A percentile compares a stretch with the other conserved stretches of the same genome.
Evolutionary conservation across 768 basidiomycete genomes (phyloP).

Genomic region (Pisolithus tinctorius): DNA sequence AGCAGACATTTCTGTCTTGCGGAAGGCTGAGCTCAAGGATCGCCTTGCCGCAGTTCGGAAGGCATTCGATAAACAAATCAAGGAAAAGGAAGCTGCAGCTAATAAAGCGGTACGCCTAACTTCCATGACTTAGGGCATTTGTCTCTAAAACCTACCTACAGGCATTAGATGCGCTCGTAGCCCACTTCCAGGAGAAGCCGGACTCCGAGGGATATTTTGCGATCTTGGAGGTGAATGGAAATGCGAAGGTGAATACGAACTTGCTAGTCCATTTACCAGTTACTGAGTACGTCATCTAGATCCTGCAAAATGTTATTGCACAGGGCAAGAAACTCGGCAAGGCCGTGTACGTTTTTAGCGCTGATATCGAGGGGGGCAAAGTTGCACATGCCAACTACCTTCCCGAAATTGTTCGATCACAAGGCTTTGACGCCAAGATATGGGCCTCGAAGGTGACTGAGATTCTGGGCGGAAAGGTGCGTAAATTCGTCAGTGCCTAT

Average conservation of each 20-base stretch:
- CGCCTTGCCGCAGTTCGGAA: constrained; percentile 66
- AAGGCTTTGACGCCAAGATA: constrained; percentile 74
- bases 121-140: background rate
- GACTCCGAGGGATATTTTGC: constrained; percentile 66
- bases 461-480: constrained; percentile 86
- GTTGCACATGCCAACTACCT: constrained; percentile 87
- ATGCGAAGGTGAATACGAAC: constrained; percentile 61
- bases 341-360: constrained; percentile 83
- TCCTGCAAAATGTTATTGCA: constrained; percentile 65
- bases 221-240: constrained; percentile 70
- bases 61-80: constrained; percentile 76
- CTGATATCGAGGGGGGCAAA: constrained; percentile 60
- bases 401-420: constrained; percentile 51
- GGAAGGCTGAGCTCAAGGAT: constrained; percentile 76
- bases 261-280: background rate
- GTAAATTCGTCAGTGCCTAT: constrained; percentile 6
- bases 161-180: constrained; percentile 63
- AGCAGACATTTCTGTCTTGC: constrained; percentile 80
- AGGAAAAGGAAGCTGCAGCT: constrained; percentile 69
- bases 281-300: constrained; percentile 32
- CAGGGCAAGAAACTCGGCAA: constrained; percentile 80
- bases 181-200: constrained; percentile 74
- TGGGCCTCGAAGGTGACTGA: constrained; percentile 81
- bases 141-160: constrained; percentile 21
- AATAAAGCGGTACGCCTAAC: constrained; percentile 61